Evolutionary conservation across 1,284 basidiomycete genomes (phyloP).

Genomic region (Bjerkandera adusta): DNA sequence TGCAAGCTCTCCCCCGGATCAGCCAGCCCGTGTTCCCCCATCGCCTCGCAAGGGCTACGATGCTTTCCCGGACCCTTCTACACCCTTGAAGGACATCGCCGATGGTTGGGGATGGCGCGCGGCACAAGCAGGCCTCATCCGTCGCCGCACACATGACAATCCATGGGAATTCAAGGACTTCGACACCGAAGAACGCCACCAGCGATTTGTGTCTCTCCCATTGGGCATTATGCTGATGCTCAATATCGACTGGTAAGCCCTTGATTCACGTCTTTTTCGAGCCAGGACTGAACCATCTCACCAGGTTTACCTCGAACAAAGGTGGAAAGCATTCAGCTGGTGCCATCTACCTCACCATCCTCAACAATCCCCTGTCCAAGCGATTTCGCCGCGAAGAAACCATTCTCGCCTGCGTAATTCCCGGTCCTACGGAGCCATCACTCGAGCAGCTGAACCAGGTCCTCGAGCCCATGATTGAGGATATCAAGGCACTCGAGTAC

Average conservation of each 20-base stretch:
- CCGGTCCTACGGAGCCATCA: conserved; percentile 20
- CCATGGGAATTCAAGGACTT: conserved; percentile 18
- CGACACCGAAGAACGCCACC: conserved; percentile 15
- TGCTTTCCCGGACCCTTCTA: not conserved
- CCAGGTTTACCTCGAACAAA: conserved; percentile 5
- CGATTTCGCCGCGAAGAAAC: conserved; percentile 17
- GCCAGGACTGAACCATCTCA: not conserved
- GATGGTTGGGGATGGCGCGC: conserved; percentile 25
- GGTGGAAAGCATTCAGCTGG: conserved; percentile 15
- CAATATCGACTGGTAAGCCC: conserved; percentile 23
- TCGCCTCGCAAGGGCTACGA: not conserved
- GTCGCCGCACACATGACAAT: conserved; percentile 11
- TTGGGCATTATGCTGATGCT: conserved; percentile 18
- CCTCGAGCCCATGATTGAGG: conserved; percentile 13
- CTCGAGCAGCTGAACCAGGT: conserved; percentile 16
- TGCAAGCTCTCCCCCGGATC: conserved; percentile 4
- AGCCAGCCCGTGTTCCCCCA: conserved; percentile 9
- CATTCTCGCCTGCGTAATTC: conserved; percentile 15
- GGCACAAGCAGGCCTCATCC: conserved; percentile 18
- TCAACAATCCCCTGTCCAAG: conserved; percentile 14
- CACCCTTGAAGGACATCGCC: conserved; percentile 17
- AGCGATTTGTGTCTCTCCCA: conserved; percentile 22
- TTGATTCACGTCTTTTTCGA: not conserved
- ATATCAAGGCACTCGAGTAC: not conserved
- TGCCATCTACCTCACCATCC: conserved; percentile 17